Evolutionary conservation across 2,329 filamentous ascomycete species (phyloP).

Genomic region (Elsinoe batatas): DNA sequence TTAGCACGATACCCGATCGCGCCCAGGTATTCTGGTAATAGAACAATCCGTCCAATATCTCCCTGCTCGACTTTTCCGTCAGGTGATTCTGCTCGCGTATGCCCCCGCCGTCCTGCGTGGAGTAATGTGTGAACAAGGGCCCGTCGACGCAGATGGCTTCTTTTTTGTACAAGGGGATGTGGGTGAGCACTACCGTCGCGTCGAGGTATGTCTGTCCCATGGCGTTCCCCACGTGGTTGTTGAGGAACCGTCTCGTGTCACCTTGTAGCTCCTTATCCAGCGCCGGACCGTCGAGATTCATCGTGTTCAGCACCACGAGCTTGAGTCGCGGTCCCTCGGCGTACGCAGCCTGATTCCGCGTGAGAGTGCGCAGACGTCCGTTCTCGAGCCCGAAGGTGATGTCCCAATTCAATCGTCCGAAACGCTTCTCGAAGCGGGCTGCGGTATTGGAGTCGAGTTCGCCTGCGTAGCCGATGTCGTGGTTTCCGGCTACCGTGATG

Average conservation of each 20-base stretch:
- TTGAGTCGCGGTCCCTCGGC: constrained; percentile 56
- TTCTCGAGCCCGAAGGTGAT: constrained; percentile 49
- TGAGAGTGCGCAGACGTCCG: background rate
- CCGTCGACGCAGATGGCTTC: constrained; percentile 73
- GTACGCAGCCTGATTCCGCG: constrained; percentile 2
- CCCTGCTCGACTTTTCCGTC: constrained; percentile 55
- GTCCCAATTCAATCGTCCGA: constrained; percentile 87
- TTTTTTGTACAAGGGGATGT: constrained; percentile 81
- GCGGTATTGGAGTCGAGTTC: constrained; percentile 72
- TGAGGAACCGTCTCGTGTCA: constrained; percentile 68
- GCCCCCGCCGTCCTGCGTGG: constrained; percentile 52
- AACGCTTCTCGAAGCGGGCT: constrained; percentile 69
- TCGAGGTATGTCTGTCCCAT: constrained; percentile 28
- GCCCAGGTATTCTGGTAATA: constrained; percentile 50
- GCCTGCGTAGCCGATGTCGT: constrained; percentile 92
- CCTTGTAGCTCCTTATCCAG: constrained; percentile 57
- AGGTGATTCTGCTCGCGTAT: constrained; percentile 89
- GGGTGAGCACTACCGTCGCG: constrained; percentile 79
- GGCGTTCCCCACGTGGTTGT: constrained; percentile 30
- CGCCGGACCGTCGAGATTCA: constrained; percentile 85
- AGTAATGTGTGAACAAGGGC: constrained; percentile 73
- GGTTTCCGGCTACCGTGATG: constrained; percentile 88
- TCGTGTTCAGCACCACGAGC: constrained; percentile 77
- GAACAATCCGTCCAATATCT: constrained; percentile 74
- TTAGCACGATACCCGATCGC: constrained; percentile 71